Percentiles rank a stretch among this genome's conserved stretches.
Conservation (phyloP, 164 flowering plant species). For the Santalum album region DNA sequence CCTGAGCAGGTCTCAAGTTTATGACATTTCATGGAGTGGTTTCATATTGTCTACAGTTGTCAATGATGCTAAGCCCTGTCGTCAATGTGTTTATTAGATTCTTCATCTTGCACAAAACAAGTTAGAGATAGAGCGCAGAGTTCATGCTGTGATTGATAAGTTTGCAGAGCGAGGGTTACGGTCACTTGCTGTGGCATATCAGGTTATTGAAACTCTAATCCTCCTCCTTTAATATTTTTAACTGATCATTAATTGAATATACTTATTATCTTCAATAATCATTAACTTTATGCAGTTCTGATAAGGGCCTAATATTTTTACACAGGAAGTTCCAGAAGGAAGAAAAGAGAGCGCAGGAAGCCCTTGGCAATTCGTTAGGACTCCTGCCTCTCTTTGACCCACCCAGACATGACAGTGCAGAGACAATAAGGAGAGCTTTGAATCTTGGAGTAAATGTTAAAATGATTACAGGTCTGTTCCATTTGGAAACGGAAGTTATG, state of each 20-base stretch:
- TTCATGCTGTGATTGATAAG: conserved; percentile 72
- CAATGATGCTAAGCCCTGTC: conserved; percentile 1
- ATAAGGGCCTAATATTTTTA: neutral
- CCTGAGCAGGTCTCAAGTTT: conserved; percentile 76
- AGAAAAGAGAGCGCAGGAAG: conserved; percentile 87
- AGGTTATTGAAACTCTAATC: conserved; percentile 28
- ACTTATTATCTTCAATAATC: no score
- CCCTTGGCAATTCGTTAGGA: conserved; percentile 93
- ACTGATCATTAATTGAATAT: no score
- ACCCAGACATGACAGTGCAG: conserved; percentile 97
- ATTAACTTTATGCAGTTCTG: no score
- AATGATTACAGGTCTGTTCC: conserved; percentile 80
- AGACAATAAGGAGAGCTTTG: conserved; percentile 90
- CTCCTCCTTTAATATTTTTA: neutral
- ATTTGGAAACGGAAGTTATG: no score
- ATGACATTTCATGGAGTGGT: neutral
- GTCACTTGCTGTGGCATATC: conserved; percentile 79
- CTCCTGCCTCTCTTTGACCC: conserved; percentile 97
- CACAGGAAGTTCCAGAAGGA: conserved; percentile 95
- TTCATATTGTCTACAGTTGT: neutral
- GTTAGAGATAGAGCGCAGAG: conserved; percentile 61
- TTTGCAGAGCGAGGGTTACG: conserved; percentile 85
- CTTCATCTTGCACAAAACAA: conserved; percentile 57
- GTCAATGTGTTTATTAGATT: conserved; percentile 28
- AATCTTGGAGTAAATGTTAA: conserved; percentile 96